phyloP scores from a whole-genome alignment of 139 green algal species.

The Nannochloris sp. region DNA sequence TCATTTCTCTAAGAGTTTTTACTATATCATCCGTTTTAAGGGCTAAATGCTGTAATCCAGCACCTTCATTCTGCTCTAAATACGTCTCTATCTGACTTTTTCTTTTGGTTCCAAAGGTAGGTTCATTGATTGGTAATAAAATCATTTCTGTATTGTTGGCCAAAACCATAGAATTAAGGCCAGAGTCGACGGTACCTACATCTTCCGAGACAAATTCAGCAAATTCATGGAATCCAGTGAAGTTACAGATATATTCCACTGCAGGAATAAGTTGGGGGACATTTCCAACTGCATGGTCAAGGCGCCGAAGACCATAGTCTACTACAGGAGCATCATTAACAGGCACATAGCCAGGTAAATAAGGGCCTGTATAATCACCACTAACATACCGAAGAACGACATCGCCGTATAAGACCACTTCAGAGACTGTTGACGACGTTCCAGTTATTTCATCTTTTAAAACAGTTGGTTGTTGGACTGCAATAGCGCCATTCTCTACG shows the following conservation, averaged over 20 bases:
- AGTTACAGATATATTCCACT: constrained; percentile 73
- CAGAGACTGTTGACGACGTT: constrained; percentile 36
- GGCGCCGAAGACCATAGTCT: constrained; percentile 67
- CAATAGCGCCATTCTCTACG: constrained; percentile 57
- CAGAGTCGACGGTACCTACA: constrained; percentile 89
- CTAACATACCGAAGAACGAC: constrained; percentile 80
- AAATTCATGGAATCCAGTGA: constrained; percentile 91
- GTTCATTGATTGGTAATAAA: constrained; percentile 94
- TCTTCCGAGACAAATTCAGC: constrained; percentile 95
- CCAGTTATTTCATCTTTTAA: constrained; percentile 34
- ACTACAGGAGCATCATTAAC: constrained; percentile 31
- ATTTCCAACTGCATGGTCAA: constrained; percentile 97
- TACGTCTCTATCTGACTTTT: constrained; percentile 84
- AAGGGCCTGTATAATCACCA: constrained; percentile 55
- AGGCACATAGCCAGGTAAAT: constrained; percentile 67
- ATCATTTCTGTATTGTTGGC: constrained; percentile 93
- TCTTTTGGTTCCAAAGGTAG: constrained; percentile 82
- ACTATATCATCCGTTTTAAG: constrained; percentile 96
- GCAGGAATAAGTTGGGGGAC: constrained; percentile 66
- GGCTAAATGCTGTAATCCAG: constrained; percentile 95
- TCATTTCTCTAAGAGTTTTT: constrained; percentile 68
- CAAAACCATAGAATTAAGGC: constrained; percentile 86
- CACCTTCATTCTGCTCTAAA: constrained; percentile 95
- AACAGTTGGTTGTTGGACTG: constrained; percentile 47
- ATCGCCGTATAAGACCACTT: constrained; percentile 92